Base-by-base conservation (phyloP, 371 early-diverging fungal genomes). In the Sporodiniella umbellata region DNA sequence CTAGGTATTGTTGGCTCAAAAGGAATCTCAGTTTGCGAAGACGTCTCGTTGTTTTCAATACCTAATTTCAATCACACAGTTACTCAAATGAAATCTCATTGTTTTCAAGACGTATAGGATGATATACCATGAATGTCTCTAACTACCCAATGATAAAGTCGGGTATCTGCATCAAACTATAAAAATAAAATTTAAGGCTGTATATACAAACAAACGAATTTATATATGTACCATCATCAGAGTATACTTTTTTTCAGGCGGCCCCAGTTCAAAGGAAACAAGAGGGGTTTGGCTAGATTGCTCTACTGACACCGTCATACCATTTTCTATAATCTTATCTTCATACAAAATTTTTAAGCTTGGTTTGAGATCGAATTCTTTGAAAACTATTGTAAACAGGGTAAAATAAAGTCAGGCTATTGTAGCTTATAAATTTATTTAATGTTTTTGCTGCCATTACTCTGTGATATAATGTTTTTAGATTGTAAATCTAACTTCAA, bases 61-160 rank as follows among this genome's bases (percentile, higher is more conserved):
- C 40, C 45, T 37, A 51, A 31, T 45, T 14, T 48, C n/a, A n/a
- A n/a, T n/a, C n/a, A n/a, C n/a, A n/a, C n/a, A n/a, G n/a, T n/a
- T 35, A 15, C 15, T n/a, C 12, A 40, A 19, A 8, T 21, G 21
- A 19, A 17, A 19, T 8, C 4, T 21, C 8, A 21, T n/a, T 7
- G 5, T 2, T 19, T 11, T 23, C 14, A 24, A 30, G 14, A 1
- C 7, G 5, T 14, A 47, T 11, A 4, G n/a, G 7, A 15, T 35
- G 15, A 8, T 15, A 25, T 35, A 35, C 48, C 48, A 23, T 54
- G 49, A 26, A 65, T 53, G 40, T 69, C 65, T 39, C 55, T 50
- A 2, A 50, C 53, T 8, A 66, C 51, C 70, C 70, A 69, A 30
- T 65, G 70, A 45, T 56, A 51, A 19, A 65, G 56, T 21, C 45